Evolutionary conservation across 208 protist species (phyloP).

Genomic region (Trypanosoma vivax): DNA sequence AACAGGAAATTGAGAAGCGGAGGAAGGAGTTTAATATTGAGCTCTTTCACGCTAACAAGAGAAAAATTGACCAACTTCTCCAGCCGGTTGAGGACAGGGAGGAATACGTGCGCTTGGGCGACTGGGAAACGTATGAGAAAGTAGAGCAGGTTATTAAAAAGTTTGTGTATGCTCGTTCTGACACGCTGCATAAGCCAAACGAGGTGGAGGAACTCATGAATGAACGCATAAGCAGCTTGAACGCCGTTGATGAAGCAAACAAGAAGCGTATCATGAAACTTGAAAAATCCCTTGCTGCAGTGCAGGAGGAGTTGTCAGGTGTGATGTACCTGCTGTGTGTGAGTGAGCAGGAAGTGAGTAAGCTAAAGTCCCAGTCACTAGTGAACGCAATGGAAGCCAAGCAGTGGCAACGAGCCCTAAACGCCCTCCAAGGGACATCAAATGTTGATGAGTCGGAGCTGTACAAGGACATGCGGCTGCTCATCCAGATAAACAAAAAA

Average conservation of each 20-base stretch:
- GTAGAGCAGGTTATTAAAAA: constrained; percentile 62
- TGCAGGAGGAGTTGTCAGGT: constrained; percentile 47
- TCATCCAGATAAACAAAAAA: constrained; percentile 68
- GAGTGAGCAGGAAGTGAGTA: constrained; percentile 47
- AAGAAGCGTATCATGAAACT: constrained; percentile 26
- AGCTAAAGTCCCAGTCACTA: constrained; percentile 30
- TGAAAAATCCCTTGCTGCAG: constrained; percentile 12
- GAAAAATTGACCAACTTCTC: constrained; percentile 55
- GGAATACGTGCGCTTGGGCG: constrained; percentile 22
- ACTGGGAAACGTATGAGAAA: constrained; percentile 76
- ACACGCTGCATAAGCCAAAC: neutral
- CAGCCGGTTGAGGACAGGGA: constrained; percentile 11
- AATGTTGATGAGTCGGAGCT: constrained; percentile 14
- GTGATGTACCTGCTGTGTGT: constrained; percentile 43
- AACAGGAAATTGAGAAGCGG: constrained; percentile 43
- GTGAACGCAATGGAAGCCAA: constrained; percentile 40
- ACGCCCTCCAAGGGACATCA: constrained; percentile 6
- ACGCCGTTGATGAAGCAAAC: constrained; percentile 1
- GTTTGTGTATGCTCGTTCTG: constrained; percentile 51
- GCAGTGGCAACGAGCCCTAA: constrained; percentile 37
- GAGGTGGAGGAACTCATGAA: constrained; percentile 5
- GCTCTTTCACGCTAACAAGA: constrained; percentile 50
- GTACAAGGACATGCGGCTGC: constrained; percentile 40
- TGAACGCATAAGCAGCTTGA: constrained; percentile 18
- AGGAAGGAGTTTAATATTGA: constrained; percentile 49